Evolutionary conservation across 495 filamentous ascomycete genomes (phyloP).

Genomic region (Neurospora intermedia): DNA sequence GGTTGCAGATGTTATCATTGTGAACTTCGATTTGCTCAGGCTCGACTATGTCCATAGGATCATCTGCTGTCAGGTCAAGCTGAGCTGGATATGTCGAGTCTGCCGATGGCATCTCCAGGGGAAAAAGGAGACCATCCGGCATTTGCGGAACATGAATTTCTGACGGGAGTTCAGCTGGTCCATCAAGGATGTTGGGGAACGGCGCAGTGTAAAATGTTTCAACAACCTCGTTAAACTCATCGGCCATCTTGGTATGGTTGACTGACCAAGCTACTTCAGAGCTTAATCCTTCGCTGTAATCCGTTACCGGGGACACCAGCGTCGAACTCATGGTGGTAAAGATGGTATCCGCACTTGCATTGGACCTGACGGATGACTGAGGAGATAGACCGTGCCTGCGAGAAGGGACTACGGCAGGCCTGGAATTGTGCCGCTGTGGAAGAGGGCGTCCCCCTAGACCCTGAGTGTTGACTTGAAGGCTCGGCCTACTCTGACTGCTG

Average conservation of each 20-base stretch:
- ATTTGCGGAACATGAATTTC: conserved; percentile 14
- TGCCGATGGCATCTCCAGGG: conserved; percentile 16
- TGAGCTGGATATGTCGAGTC: conserved; percentile 20
- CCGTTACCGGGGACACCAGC: conserved; percentile 21
- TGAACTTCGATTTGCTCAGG: conserved; percentile 2
- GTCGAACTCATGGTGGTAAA: conserved; percentile 7
- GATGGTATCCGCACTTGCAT: conserved; percentile 23
- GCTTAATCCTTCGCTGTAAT: conserved; percentile 17
- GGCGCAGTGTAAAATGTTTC: neutral
- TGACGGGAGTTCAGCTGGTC: conserved; percentile 25
- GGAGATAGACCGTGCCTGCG: conserved; percentile 26
- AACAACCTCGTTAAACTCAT: neutral
- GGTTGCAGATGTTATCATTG: conserved; percentile 13
- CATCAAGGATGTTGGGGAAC: neutral
- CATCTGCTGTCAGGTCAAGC: conserved; percentile 21
- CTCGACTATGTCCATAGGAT: conserved; percentile 5
- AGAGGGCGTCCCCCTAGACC: conserved; percentile 16
- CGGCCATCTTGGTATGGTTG: neutral
- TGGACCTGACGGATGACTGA: conserved; percentile 31
- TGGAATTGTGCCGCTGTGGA: conserved; percentile 10
- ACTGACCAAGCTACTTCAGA: neutral
- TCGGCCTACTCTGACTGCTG: conserved; percentile 6
- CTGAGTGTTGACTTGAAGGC: conserved; percentile 21
- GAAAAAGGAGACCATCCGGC: conserved; percentile 17
- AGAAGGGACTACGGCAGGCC: conserved; percentile 6